Evolutionary conservation across 2,329 filamentous ascomycete genomes (phyloP), one percentile per base, ranked within the genome.

Genomic region (Pseudogymnoascus sp.): DNA sequence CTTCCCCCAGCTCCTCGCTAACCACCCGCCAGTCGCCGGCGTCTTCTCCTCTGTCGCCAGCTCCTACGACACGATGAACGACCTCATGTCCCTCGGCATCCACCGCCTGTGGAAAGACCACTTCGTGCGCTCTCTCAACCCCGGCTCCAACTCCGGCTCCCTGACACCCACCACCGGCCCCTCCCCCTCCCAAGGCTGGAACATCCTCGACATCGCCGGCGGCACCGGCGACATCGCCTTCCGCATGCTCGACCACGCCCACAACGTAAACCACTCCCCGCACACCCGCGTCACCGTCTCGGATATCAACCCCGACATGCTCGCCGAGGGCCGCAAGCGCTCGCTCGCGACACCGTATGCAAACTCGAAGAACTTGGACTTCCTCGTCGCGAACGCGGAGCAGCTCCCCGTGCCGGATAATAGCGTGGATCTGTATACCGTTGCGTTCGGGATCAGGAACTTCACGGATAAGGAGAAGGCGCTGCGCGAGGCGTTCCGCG

Each of bases 161-260:
- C 59, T 58, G 23, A 81, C 74, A 55, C 75, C 80, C 49, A 70
- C 77, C 63, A 70, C 72, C 55, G 72, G 74, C 64, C 78, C 79
- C 4, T 76, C 79, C 31, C 69, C 75, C 1, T 77, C 82, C 1
- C 82, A 85, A 61, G 82, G 83, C 65, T 87, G 86, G 82, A 85
- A 80, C 77, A 91, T 99, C 74, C 89, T 99, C 72, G 94, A 99
- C 77, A 91, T 99, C 61, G 94, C 95, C 39, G 94, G 95, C 72
- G 94, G 94, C 70, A 97, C 94, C 4, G 94, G 94, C 68, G 94
- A 99, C 77, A 97, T 99, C 72, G 94, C 94, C 63, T 97, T 97
- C 79, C 92, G 94, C 68, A 89, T 97, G 80, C 87, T 99, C 62
- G 88, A 93, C 77, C 91, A 96, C 73, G 87, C 91, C 23, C 90